Evolutionary conservation across 495 filamentous ascomycete genomes (phyloP), one percentile per base, ranked within the genome.

Genomic region (Aspergillus affinis): DNA sequence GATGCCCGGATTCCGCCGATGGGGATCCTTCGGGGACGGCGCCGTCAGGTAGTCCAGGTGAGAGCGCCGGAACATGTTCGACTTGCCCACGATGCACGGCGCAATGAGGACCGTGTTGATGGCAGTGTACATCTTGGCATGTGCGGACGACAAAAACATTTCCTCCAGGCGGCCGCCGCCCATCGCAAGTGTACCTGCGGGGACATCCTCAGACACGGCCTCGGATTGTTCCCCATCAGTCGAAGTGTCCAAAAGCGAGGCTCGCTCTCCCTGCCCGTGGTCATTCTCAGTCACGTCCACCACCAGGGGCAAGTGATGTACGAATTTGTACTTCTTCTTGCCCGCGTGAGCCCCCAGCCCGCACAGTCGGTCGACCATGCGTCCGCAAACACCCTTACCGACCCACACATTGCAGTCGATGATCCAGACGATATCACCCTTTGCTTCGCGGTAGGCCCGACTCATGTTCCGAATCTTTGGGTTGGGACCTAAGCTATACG

Each of bases 391-490:
- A 13, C 89, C 86, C 23, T 81, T 85, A 10, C 85, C 85, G 29
- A 98, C 81, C 95, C 95, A 99, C 47, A 98, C 85, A 69, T 99
- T 99, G 75, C 92, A 96, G 71, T 99, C 95, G 23, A 96, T 84
- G 49, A 96, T 87, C 95, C 95, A 99, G 23, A 98, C 79, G 50
- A 97, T 84, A 68, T 97, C 92, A 0, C 91, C 90, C 60, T 89
- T 90, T 0, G 93, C 91, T 70, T 98, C 95, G n/a, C 95, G 78
- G 67, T 97, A 99, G 6, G 88, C 93, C 19, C 92, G 85, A 65
- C 93, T 97, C 84, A 98, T 89, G 66, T 98, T 99, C 21, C 95
- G 83, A 66, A 99, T 96, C 76, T 99, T 99, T 12, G 95, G 95
- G 72, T 99, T 99, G 5, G 95, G 95, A 0, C 95, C 95, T 52